phyloP scores from a whole-genome alignment of 2,329 filamentous ascomycete genomes.

The Lachnellula suecica region DNA sequence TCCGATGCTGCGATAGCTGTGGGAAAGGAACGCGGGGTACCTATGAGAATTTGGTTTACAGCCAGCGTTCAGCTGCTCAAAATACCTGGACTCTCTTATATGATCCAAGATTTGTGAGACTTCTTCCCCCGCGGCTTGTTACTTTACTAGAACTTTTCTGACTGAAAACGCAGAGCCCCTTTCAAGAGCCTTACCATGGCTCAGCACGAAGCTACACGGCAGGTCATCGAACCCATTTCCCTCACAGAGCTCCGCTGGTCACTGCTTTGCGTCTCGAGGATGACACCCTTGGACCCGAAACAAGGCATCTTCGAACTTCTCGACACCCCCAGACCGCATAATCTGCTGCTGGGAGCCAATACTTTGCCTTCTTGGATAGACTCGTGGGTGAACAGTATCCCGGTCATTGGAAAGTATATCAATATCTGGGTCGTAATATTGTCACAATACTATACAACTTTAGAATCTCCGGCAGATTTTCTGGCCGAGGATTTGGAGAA shows the following conservation, averaged over 20 bases:
- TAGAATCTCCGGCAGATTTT: constrained; percentile 43
- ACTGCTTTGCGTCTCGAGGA: constrained; percentile 36
- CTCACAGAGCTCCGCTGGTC: constrained; percentile 36
- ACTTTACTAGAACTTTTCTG: not conserved
- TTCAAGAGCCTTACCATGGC: not conserved
- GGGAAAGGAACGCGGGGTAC: constrained; percentile 32
- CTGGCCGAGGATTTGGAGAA: constrained; percentile 39
- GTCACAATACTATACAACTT: constrained; percentile 34
- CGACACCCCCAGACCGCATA: constrained; percentile 27
- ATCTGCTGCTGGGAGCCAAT: constrained; percentile 13
- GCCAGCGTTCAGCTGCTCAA: constrained; percentile 36
- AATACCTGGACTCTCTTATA: constrained; percentile 34
- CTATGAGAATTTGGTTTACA: constrained; percentile 38
- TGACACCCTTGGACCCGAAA: constrained; percentile 36
- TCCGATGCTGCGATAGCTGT: constrained; percentile 34
- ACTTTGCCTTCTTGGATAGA: constrained; percentile 10
- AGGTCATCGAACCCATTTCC: constrained; percentile 15
- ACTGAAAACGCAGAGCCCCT: constrained; percentile 6
- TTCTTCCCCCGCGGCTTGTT: not conserved
- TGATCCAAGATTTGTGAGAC: constrained; percentile 35
- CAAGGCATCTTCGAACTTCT: constrained; percentile 33
- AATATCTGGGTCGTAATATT: constrained; percentile 31
- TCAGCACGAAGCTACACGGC: constrained; percentile 16
- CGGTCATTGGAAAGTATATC: constrained; percentile 31
- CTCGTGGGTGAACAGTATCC: constrained; percentile 14